Conservation (phyloP, 2,329 filamentous ascomycete genomes). For the Fusarium vanettenii region DNA sequence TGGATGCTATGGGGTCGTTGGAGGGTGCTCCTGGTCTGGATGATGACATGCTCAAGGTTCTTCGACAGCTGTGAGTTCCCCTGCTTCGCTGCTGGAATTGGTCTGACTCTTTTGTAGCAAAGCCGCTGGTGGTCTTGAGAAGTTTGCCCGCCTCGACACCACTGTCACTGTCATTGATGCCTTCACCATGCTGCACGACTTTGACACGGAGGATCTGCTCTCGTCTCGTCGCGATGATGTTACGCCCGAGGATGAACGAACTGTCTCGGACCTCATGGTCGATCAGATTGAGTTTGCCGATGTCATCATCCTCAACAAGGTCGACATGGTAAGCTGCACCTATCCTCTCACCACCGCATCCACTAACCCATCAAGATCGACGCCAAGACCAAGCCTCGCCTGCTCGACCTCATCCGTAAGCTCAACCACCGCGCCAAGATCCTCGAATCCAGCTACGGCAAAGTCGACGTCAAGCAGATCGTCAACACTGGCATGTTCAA, state of each 20-base stretch:
- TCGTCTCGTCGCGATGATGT: constrained; percentile 73
- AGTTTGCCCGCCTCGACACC: constrained; percentile 75
- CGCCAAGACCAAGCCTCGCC: constrained; percentile 55
- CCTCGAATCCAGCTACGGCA: constrained; percentile 68
- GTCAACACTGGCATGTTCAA: constrained; percentile 75
- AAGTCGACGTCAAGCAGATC: constrained; percentile 71
- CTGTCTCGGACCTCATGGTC: constrained; percentile 80
- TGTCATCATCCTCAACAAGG: constrained; percentile 78
- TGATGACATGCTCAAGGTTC: constrained; percentile 48
- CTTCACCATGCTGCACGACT: constrained; percentile 78
- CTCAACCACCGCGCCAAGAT: constrained; percentile 76
- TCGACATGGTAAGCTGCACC: constrained; percentile 64
- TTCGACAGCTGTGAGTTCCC: constrained; percentile 50
- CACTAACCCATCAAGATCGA: constrained; percentile 46
- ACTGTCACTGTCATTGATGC: constrained; percentile 80
- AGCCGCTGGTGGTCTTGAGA: constrained; percentile 71
- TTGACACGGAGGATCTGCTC: constrained; percentile 76
- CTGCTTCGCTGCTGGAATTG: fast-evolving
- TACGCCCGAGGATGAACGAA: constrained; percentile 75
- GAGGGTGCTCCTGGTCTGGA: constrained; percentile 48
- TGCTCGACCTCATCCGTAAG: constrained; percentile 66
- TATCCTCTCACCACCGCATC: background rate
- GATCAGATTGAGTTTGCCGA: constrained; percentile 84
- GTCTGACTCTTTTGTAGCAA: constrained; percentile 47
- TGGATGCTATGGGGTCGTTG: constrained; percentile 49